A percentile compares a stretch with the other conserved stretches of the same genome.
Conservation (phyloP, 1,284 basidiomycete species). For the Anthracocystis walkeri region DNA sequence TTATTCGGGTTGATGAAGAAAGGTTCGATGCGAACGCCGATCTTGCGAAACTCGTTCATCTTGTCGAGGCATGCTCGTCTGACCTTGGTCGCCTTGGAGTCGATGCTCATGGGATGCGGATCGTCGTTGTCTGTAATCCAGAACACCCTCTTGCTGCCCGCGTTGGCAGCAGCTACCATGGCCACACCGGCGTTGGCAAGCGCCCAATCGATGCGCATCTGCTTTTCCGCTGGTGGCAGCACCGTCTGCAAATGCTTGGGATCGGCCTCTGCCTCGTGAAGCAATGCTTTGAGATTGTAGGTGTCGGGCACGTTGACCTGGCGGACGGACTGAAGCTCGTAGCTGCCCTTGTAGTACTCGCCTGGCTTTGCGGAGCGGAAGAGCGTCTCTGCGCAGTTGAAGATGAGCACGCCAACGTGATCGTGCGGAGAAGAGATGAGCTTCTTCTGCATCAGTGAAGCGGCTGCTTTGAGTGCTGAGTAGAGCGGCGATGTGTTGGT, state of each 20-base stretch:
- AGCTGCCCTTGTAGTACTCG: slow-evolving; percentile 77
- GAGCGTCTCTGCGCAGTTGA: slow-evolving; percentile 79
- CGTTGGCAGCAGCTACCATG: slow-evolving; percentile 78
- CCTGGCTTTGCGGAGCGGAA: slow-evolving; percentile 67
- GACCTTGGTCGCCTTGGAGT: slow-evolving; percentile 71
- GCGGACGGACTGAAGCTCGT: slow-evolving; percentile 80
- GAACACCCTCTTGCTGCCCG: slow-evolving; percentile 89
- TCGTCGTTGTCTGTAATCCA: slow-evolving; percentile 91
- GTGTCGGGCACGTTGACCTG: slow-evolving; percentile 80
- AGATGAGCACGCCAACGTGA: slow-evolving; percentile 87
- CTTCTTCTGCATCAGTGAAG: slow-evolving; percentile 87
- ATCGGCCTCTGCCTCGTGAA: slow-evolving; percentile 73
- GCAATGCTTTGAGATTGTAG: slow-evolving; percentile 69
- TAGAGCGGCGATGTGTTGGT: slow-evolving; percentile 69
- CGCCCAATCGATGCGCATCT: slow-evolving; percentile 76
- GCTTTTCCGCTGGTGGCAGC: slow-evolving; percentile 70
- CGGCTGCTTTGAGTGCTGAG: slow-evolving; percentile 81
- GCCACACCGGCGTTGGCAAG: slow-evolving; percentile 71
- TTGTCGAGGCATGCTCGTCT: slow-evolving; percentile 48
- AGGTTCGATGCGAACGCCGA: slow-evolving; percentile 85
- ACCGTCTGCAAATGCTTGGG: slow-evolving; percentile 53
- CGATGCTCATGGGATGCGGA: slow-evolving; percentile 69
- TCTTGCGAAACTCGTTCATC: slow-evolving; percentile 78
- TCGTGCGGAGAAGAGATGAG: slow-evolving; percentile 88
- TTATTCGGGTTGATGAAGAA: slow-evolving; percentile 86